Percentiles rank a stretch among this genome's conserved stretches.
These are phyloP conservation scores for Wickerhamiella vanderwaltii DNA, from an alignment of 805 yeast genomes.

Conservation along the genomic window DNA sequence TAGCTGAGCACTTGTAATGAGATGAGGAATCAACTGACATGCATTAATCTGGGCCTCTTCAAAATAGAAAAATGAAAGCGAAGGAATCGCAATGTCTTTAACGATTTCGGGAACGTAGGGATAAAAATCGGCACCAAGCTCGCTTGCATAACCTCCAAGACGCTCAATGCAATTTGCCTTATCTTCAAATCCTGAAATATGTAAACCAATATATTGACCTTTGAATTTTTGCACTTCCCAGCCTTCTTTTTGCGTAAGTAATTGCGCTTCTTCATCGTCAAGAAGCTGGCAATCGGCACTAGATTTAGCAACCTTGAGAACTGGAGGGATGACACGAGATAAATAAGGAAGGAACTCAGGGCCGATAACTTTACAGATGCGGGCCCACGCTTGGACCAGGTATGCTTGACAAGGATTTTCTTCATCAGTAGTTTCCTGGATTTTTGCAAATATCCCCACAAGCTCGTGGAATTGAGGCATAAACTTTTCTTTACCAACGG, in stretches of 20 bases:
- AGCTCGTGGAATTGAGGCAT: constrained; percentile 60
- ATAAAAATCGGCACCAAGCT: constrained; percentile 67
- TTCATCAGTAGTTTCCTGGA: constrained; percentile 43
- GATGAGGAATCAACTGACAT: constrained; percentile 68
- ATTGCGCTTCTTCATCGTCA: constrained; percentile 78
- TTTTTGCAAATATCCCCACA: constrained; percentile 54
- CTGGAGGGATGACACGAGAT: constrained; percentile 79
- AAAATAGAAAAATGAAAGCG: constrained; percentile 79
- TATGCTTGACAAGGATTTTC: constrained; percentile 85
- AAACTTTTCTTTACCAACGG: constrained; percentile 89
- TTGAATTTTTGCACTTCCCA: constrained; percentile 89
- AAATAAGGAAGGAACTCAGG: constrained; percentile 74
- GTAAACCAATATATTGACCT: constrained; percentile 90
- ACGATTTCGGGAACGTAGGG: constrained; percentile 73
- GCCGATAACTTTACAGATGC: constrained; percentile 79
- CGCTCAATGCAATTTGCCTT: constrained; percentile 87
- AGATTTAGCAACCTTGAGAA: constrained; percentile 73
- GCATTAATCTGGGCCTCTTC: constrained; percentile 93
- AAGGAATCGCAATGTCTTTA: constrained; percentile 70
- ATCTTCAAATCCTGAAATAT: constrained; percentile 88
- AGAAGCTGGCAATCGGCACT: constrained; percentile 79
- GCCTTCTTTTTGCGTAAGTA: constrained; percentile 72
- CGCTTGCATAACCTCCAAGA: constrained; percentile 70
- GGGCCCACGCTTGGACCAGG: constrained; percentile 91
- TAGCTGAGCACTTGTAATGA: constrained; percentile 49